Percentiles rank a stretch among this genome's conserved stretches.
These are phyloP conservation scores for Ceraceosorus guamensis DNA, from an alignment of 1,284 basidiomycete species.

Conservation along the genomic window DNA sequence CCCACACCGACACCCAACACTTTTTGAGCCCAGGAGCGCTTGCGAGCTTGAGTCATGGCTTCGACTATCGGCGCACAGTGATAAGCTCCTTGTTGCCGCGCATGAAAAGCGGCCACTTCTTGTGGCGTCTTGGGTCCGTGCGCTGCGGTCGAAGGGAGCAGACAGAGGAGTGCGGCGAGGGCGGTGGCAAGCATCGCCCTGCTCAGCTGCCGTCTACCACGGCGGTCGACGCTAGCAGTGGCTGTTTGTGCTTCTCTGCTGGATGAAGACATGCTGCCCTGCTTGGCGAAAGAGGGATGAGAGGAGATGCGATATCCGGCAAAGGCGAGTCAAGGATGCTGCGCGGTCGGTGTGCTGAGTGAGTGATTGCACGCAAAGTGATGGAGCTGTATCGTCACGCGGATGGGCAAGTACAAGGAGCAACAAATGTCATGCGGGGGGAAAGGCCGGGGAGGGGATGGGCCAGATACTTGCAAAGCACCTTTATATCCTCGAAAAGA, in stretches of 20 bases:
- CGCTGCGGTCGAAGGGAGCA: constrained; percentile 20
- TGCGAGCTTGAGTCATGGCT: constrained; percentile 45
- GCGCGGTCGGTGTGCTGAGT: no score
- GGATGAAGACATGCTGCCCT: neutral
- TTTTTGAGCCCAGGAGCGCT: constrained; percentile 37
- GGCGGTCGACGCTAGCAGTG: no score
- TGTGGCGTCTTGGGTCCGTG: constrained; percentile 43
- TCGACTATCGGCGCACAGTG: constrained; percentile 49
- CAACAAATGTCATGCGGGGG: no score
- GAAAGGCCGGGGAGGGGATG: no score
- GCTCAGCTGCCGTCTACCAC: no score
- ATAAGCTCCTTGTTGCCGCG: constrained; percentile 46
- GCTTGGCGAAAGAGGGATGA: neutral
- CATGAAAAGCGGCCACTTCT: constrained; percentile 40
- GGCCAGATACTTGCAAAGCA: no score
- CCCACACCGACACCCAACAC: constrained; percentile 36
- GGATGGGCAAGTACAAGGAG: no score
- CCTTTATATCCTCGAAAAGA: no score
- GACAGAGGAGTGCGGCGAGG: neutral
- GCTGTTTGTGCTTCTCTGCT: neutral
- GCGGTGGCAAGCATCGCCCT: neutral
- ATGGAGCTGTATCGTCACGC: no score
- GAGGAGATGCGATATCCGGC: neutral
- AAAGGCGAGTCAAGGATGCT: no score
- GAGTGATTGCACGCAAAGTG: no score